Conservation (phyloP, 345 rosid species). For the Excoecaria agallocha region DNA sequence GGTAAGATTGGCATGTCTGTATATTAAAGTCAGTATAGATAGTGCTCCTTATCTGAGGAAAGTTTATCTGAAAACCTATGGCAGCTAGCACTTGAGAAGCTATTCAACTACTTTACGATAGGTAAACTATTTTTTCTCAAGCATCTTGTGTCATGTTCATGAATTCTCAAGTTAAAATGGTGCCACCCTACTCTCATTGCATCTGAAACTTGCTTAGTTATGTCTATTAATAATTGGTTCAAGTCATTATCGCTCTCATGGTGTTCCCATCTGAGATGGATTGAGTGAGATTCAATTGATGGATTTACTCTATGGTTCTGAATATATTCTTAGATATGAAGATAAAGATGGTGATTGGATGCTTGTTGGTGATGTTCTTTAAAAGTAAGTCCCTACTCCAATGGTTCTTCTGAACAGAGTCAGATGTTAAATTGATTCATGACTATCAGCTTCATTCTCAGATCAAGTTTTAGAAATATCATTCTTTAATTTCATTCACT, state of each 20-base stretch:
- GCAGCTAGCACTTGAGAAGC: slow-evolving; percentile 23
- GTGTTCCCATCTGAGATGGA: slow-evolving; percentile 46
- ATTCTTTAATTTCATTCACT: no score
- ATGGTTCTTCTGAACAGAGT: no score
- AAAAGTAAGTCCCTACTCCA: not conserved
- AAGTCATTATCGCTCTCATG: slow-evolving; percentile 64
- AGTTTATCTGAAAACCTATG: slow-evolving; percentile 22
- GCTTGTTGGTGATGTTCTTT: slow-evolving; percentile 30
- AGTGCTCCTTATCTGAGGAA: slow-evolving; percentile 30
- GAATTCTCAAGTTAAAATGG: no score
- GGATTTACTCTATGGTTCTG: slow-evolving; percentile 58
- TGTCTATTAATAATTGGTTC: slow-evolving; percentile 17
- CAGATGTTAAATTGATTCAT: not conserved
- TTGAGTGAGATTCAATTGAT: slow-evolving; percentile 48
- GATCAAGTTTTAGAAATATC: no score
- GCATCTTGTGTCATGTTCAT: not conserved
- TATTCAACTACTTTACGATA: slow-evolving; percentile 55
- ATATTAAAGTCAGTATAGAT: slow-evolving; percentile 26
- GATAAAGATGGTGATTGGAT: slow-evolving; percentile 32
- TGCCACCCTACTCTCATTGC: no score
- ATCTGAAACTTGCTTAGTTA: not conserved
- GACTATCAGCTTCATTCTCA: not conserved
- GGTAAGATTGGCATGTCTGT: slow-evolving; percentile 44
- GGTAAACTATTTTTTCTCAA: slow-evolving; percentile 32
- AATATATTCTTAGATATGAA: slow-evolving; percentile 25